A percentile compares a stretch with the other conserved stretches of the same genome.
phyloP scores from a whole-genome alignment of 2,329 filamentous ascomycete species.

The Corinectria fuckeliana region DNA sequence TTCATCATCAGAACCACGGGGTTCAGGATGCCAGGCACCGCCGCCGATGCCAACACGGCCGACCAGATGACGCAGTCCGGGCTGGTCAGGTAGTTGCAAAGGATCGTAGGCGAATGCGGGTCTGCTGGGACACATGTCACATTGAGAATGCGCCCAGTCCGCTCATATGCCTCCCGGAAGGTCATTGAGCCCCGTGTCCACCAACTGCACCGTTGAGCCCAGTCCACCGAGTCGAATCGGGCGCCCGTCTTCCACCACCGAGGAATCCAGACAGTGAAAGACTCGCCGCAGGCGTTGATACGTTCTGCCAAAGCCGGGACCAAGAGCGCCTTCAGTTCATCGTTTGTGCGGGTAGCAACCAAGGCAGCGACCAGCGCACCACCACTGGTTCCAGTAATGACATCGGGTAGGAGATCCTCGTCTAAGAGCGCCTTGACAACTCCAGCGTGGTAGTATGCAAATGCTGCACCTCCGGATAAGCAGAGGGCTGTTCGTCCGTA shows the following conservation, averaged over 20 bases:
- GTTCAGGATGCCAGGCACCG: slow-evolving; percentile 94
- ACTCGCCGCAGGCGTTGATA: slow-evolving; percentile 86
- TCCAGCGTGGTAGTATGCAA: slow-evolving; percentile 97
- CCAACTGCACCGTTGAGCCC: slow-evolving; percentile 86
- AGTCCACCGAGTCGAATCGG: slow-evolving; percentile 91
- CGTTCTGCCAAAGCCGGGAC: slow-evolving; percentile 85
- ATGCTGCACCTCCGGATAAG: slow-evolving; percentile 89
- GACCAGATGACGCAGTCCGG: slow-evolving; percentile 99
- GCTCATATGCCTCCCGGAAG: slow-evolving; percentile 91
- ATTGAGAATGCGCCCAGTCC: slow-evolving; percentile 93
- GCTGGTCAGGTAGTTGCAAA: slow-evolving; percentile 93
- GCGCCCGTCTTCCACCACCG: slow-evolving; percentile 94
- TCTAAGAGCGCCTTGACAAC: slow-evolving; percentile 90
- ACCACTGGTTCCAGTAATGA: slow-evolving; percentile 96
- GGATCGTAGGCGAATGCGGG: slow-evolving; percentile 87
- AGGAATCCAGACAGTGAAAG: slow-evolving; percentile 74
- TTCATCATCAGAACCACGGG: slow-evolving; percentile 95
- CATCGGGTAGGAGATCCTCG: slow-evolving; percentile 82
- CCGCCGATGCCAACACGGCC: slow-evolving; percentile 90
- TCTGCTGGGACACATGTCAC: slow-evolving; percentile 96
- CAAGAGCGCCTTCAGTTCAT: slow-evolving; percentile 84
- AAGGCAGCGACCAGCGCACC: slow-evolving; percentile 89
- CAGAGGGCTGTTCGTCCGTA: slow-evolving; percentile 93
- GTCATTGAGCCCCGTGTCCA: slow-evolving; percentile 91
- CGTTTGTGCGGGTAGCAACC: slow-evolving; percentile 87